Evolutionary conservation across 495 filamentous ascomycete species (phyloP), one percentile per base, ranked within the genome.

Genomic region (Symbiotaphrina buchneri): DNA sequence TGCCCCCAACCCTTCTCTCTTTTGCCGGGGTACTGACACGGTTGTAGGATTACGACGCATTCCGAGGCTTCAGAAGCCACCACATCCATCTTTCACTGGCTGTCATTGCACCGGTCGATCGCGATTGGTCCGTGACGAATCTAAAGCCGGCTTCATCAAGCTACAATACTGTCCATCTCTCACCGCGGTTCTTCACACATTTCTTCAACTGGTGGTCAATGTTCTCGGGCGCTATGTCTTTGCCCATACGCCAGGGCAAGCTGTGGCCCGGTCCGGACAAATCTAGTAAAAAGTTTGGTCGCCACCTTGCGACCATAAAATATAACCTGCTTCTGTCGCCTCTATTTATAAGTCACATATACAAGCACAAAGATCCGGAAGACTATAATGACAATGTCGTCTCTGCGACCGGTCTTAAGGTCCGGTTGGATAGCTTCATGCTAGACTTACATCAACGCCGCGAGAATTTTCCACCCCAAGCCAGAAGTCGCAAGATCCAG

Each of bases 121-220:
- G 76, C 10, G 68, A 83, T 39, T 93, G 85, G 85, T 59, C 65
- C 11, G 63, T 73, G 6, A 62, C 76, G 2, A 75, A 71, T 46
- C 46, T 65, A 6, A 65, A 72, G 34, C 63, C 76, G 7, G n/a
- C n/a, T n/a, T 84, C 82, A 6, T 63, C 62, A 32, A 93, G 82
- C 48, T 95, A 95, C 53, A 97, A 97, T 39, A 74, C 84, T 0
- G 75, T 92, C 3, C 90, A 97, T 47, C 59, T 95, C 27, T 83
- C 71, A 6, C 87, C 87, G 5, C 71, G 83, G 5, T 92, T 95
- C 60, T 97, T 97, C 47, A 92, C 83, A 2, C 87, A 95, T 43
- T 97, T 97, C 56, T 95, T 84, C 53, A 72, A 74, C 41, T 97
- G 87, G 87, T 95, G 83, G 85, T 78, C 75, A 7, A 65, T 95